Conservation (phyloP, 805 yeast genomes). For the Monosporozyma solicola region DNA sequence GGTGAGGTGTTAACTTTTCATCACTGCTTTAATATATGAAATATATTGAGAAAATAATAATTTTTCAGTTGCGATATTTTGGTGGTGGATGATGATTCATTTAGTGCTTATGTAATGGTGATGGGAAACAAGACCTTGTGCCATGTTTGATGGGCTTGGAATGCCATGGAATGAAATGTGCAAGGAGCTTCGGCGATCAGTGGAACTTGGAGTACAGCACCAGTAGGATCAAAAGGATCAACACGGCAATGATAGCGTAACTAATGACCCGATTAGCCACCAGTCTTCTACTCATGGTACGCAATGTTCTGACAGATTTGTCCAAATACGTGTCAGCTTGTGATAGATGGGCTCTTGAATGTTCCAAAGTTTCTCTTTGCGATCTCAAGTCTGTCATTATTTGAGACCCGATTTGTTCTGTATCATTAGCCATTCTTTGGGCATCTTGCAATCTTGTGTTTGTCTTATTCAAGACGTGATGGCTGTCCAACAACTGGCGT, state of each 20-base stretch:
- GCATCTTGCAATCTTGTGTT: slow-evolving; percentile 79
- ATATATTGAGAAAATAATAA: background rate
- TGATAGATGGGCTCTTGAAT: slow-evolving; percentile 74
- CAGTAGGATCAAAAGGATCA: slow-evolving; percentile 69
- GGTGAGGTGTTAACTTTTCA: background rate
- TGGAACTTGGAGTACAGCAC: slow-evolving; percentile 78
- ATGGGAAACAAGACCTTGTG: too few species aligned
- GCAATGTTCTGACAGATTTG: slow-evolving; percentile 73
- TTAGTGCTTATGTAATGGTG: background rate
- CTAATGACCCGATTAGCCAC: slow-evolving; percentile 87
- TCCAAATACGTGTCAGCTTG: slow-evolving; percentile 94
- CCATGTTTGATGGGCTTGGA: background rate
- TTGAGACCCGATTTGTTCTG: slow-evolving; percentile 85
- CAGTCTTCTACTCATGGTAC: slow-evolving; percentile 86
- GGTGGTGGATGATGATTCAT: background rate
- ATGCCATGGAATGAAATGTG: background rate
- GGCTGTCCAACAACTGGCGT: slow-evolving; percentile 66
- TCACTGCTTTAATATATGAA: background rate
- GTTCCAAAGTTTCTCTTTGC: slow-evolving; percentile 85
- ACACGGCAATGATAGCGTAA: slow-evolving; percentile 82
- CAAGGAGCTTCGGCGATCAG: slow-evolving; percentile 21
- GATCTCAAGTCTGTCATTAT: slow-evolving; percentile 82
- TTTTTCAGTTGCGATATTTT: background rate
- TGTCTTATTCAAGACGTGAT: slow-evolving; percentile 72
- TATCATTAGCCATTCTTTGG: slow-evolving; percentile 83